Base-by-base conservation (phyloP, 2,329 filamentous ascomycete species). In the Trichoderma simmonsii region DNA sequence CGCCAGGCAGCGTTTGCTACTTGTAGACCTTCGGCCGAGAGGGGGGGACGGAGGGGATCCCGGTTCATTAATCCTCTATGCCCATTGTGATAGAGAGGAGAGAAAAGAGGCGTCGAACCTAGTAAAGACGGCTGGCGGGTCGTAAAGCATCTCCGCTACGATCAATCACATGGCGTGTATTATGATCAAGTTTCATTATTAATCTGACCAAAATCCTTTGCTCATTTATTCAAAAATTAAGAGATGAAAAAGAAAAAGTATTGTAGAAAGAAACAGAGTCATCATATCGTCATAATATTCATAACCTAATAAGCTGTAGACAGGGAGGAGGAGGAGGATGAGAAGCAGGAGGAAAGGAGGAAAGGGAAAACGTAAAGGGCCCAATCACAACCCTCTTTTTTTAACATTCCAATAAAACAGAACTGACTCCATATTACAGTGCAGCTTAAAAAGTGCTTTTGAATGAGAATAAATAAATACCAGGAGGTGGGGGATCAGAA, bases 331-430 rank as follows among this genome's bases (percentile, higher is more conserved):
- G 39, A 43, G 39, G 36, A 39, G 15, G 77, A 76, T 71, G 74
- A 77, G 75, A 76, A 18, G 78, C 75, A 77, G 77, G 77, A 79
- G 75, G 74, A 77, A 77, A 77, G 76, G 78, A 77, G 76, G 77
- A 77, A 62, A 15, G 78, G 77, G 76, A 77, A 77, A 62, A 15
- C 2, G 28, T 56, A 43, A 30, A 57, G 4, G 28, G 21, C 43
- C 67, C 57, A 62, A 62, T 28, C 57, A 51, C 39, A 61, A n/a
- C 66, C 36, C 26, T 32, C 28, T 14, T 32, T 61, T 48, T 48
- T 62, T 36, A 39, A 28, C 51, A 62, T 70, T 43, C 54, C 65
- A 60, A 59, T 60, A 32, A 32, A 34, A 68, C 54, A 60, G 26
- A 32, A 68, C n/a, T 32, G 51, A 68, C 65, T 68, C 65, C 54